Base-by-base conservation (phyloP, 768 basidiomycete genomes). In the Botryobasidium botryosum region DNA sequence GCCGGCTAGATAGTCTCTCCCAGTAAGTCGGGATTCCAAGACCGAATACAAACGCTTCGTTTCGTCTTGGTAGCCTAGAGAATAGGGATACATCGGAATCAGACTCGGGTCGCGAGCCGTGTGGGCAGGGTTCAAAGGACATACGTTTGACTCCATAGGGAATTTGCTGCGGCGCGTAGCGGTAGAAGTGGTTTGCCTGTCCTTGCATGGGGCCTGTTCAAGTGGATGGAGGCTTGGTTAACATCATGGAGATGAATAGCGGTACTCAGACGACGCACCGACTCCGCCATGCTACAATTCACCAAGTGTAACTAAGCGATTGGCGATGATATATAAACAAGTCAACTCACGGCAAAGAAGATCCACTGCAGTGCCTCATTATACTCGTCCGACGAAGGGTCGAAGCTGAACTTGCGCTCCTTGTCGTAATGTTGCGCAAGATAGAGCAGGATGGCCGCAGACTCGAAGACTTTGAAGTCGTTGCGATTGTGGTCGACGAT, bases 341-440 rank as follows among this genome's bases (percentile, higher is more conserved):
- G 12, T 25, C 8, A 10, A 44, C 52, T 31, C 45, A 43, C 62
- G 5, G 75, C 70, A 51, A 87, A 90, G 65, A 87, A 84, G 42
- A 88, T 74, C 88, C 85, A 91, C 55, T 85, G 84, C 20, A 84
- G 55, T 63, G 74, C 68, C 61, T 80, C 76, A 54, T 74, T 79
- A 53, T 77, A 74, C 27, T 75, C 66, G 36, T 80, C 66, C 3
- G 56, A 44, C 23, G 62, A 60, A 3, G 66, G 61, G 51, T 78
- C 68, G 60, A 79, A 86, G 53, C 63, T 50, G 54, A 88, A 79
- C 52, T 72, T 68, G 57, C 68, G 61, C n/a, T 81, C 72, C 52
- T 67, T 75, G 61, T 92, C 88, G 55, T 80, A 88, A 55, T 79
- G 73, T 56, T 84, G 77, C 18, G 68, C 68, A 42, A 92, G 72